Percentiles rank a stretch among this genome's conserved stretches.
Evolutionary conservation across 495 filamentous ascomycete genomes (phyloP).

Genomic region (Daldinia caldariorum): DNA sequence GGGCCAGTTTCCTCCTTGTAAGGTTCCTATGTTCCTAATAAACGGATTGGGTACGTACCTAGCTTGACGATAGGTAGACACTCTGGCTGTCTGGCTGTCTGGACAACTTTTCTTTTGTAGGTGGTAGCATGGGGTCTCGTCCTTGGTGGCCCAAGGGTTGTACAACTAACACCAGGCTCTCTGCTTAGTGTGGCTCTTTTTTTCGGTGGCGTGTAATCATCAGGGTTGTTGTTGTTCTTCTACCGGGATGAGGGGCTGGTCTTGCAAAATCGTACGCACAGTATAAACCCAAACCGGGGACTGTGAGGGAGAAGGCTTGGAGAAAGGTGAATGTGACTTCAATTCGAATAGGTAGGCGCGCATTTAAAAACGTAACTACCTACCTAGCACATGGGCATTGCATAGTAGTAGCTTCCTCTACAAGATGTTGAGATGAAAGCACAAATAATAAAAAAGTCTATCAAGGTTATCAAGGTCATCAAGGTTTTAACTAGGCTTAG

Average conservation of each 20-base stretch:
- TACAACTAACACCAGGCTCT: slow-evolving; percentile 45
- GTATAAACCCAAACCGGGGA: slow-evolving; percentile 15
- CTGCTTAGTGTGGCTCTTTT: slow-evolving; percentile 46
- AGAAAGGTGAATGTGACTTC: slow-evolving; percentile 9
- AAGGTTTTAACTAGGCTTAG: background rate
- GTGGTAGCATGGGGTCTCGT: slow-evolving; percentile 39
- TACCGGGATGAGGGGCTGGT: slow-evolving; percentile 38
- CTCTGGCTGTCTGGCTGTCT: too few relatives aligned
- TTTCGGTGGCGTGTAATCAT: slow-evolving; percentile 48
- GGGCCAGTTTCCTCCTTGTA: slow-evolving; percentile 21
- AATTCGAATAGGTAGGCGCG: slow-evolving; percentile 18
- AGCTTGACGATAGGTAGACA: too few relatives aligned
- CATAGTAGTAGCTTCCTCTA: background rate
- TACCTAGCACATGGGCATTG: background rate
- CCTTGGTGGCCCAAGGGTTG: slow-evolving; percentile 41
- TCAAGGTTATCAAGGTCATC: too few relatives aligned
- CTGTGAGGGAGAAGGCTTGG: slow-evolving; percentile 17
- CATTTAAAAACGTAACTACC: slow-evolving; percentile 7
- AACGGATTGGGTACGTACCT: slow-evolving; percentile 21
- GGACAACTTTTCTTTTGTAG: slow-evolving; percentile 3
- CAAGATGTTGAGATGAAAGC: background rate
- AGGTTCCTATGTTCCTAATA: slow-evolving; percentile 10
- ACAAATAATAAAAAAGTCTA: background rate
- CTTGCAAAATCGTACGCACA: slow-evolving; percentile 34
- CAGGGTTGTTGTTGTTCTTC: slow-evolving; percentile 37